Percentiles rank a stretch among this genome's conserved stretches.
phyloP scores from a whole-genome alignment of 75 land plant genomes.

The Pinus tabuliformis region DNA sequence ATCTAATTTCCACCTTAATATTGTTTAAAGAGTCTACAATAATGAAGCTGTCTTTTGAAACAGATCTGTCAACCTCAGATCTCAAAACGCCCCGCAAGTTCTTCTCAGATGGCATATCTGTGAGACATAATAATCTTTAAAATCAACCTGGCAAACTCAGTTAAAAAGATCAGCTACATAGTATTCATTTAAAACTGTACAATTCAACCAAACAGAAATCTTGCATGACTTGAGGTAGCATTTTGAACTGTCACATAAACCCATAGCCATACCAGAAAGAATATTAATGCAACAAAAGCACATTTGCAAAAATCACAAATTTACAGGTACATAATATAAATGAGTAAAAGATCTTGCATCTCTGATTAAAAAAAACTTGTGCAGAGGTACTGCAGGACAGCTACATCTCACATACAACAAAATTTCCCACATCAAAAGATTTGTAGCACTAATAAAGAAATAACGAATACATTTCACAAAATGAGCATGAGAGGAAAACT shows the following conservation, averaged over 20 bases:
- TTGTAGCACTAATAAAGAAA: neutral
- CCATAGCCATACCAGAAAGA: neutral
- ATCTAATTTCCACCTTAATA: constrained; percentile 60
- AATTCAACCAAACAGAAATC: neutral
- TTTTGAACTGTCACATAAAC: neutral
- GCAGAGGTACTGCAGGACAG: neutral
- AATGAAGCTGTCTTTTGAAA: constrained; percentile 67
- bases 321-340: too few relatives aligned
- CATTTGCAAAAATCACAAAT: neutral
- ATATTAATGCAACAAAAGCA: neutral
- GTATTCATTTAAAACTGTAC: neutral
- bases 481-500: neutral
- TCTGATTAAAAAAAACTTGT: too few relatives aligned
- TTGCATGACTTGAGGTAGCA: neutral
- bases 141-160: neutral
- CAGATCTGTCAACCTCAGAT: constrained; percentile 89
- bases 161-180: neutral
- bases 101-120: constrained; percentile 89
- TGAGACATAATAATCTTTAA: neutral
- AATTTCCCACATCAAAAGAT: neutral
- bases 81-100: constrained; percentile 86
- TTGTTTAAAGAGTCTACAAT: constrained; percentile 92
- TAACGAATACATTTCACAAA: neutral
- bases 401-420: neutral
- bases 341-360: too few relatives aligned